Base-by-base conservation (phyloP, 495 filamentous ascomycete species). In the Lophium mytilinum region DNA sequence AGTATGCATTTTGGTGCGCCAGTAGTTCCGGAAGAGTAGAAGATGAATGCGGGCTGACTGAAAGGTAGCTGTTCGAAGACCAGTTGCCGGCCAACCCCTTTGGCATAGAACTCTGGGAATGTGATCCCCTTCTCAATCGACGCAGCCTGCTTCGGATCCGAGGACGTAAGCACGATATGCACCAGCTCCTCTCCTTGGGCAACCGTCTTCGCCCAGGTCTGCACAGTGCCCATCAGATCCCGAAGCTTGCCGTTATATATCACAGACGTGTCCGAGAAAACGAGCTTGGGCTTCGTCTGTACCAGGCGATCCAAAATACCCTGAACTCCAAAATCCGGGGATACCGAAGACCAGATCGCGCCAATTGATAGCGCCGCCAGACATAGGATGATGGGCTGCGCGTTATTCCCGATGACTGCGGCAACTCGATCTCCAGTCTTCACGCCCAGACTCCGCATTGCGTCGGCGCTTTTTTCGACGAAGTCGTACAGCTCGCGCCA, bases 1-100 rank as follows among this genome's bases (percentile, higher is more conserved):
- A 53, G 30, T 4, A 53, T 53, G 21, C 51, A 53, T 42, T 53
- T 53, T n/a, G 51, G 51, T 12, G 51, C 37, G 15, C 51, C 51
- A 30, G 51, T 53, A 18, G 51, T 53, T 19, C 51, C 51, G 17
- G 30, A 14, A 15, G 51, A 53, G 24, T 53, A 53, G 14, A 39
- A 40, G n/a, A 53, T 53, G 15, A 53, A 37, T n/a, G 37, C 19
- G 17, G 51, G 51, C 18, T 39, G 19, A 24, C 37, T 48, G 51
- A 53, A 53, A 1, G 51, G 39, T n/a, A 53, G 35, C 34, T 30
- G 34, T 18, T 43, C 36, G 19, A 40, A 53, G 14, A 47, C 43
- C 43, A 47, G 21, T 10, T 18, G 15, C 43, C 18, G 14, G 18
- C 43, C 43, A 21, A 21, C 19, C 5, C 43, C 39, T 53, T 43